Evolutionary conservation across 108 stramenopile species (phyloP).

Genomic region (Cyclotella kingstonii): DNA sequence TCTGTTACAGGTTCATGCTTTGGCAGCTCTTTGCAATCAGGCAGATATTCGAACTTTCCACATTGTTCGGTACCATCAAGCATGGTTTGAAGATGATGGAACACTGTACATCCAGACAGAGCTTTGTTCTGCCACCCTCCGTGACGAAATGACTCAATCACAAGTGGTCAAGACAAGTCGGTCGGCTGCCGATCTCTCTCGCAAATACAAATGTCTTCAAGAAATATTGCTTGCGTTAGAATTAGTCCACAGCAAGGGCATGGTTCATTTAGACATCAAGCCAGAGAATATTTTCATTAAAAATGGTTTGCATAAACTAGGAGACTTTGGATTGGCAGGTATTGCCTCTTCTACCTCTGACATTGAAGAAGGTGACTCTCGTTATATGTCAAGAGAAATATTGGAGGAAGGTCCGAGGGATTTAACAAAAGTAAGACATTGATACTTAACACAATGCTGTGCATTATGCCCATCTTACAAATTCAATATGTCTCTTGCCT

Average conservation of each 20-base stretch:
- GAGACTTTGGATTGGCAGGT: slow-evolving; percentile 61
- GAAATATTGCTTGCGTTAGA: slow-evolving; percentile 59
- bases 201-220: slow-evolving; percentile 45
- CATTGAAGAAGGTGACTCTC: slow-evolving; percentile 65
- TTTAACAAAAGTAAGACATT: slow-evolving; percentile 69
- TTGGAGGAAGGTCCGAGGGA: slow-evolving; percentile 59
- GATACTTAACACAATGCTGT: background rate
- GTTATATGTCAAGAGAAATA: slow-evolving; percentile 69
- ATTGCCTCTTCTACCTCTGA: slow-evolving; percentile 23
- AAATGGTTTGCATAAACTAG: slow-evolving; percentile 58
- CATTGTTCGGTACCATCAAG: slow-evolving; percentile 52
- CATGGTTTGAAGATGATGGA: slow-evolving; percentile 51
- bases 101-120: slow-evolving; percentile 52
- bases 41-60: slow-evolving; percentile 42
- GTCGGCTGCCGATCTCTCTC: slow-evolving; percentile 1
- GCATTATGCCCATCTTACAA: background rate
- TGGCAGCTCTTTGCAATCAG: slow-evolving; percentile 45
- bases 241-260: slow-evolving; percentile 48
- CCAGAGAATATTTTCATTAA: slow-evolving; percentile 72
- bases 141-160: slow-evolving; percentile 41
- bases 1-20: slow-evolving; percentile 57
- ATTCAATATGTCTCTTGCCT: background rate
- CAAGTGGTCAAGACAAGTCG: background rate
- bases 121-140: slow-evolving; percentile 37
- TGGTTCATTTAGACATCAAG: slow-evolving; percentile 71